Evolutionary conservation across 768 basidiomycete species (phyloP).

Genomic region (Lactarius trivialis): DNA sequence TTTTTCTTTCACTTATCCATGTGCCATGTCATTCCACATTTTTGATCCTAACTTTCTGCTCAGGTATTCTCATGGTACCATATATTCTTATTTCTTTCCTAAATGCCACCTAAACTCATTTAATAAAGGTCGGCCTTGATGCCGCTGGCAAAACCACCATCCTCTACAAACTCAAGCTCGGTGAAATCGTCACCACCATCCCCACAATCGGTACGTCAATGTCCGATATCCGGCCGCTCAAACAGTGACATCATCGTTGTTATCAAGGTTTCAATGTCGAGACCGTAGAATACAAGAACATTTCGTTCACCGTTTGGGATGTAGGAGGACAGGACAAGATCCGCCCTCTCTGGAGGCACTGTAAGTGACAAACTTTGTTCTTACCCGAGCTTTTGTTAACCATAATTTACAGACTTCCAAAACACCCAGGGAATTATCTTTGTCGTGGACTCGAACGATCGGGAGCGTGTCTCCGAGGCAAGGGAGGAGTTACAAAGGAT

Average conservation of each 20-base stretch:
- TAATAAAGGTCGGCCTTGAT: conserved; percentile 87
- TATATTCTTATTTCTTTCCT: neutral
- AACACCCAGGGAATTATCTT: conserved; percentile 99
- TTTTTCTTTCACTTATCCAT: conserved; percentile 28
- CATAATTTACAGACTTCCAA: conserved; percentile 79
- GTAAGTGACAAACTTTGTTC: conserved; percentile 46
- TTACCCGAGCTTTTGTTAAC: conserved; percentile 21
- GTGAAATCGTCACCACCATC: conserved; percentile 99
- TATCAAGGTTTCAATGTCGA: conserved; percentile 97
- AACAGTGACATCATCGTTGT: conserved; percentile 23
- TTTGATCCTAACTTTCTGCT: conserved; percentile 26
- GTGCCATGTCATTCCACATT: conserved; percentile 25
- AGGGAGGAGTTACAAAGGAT: conserved; percentile 99
- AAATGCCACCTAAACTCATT: neutral
- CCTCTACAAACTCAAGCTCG: conserved; percentile 98
- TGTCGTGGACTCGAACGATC: conserved; percentile 98
- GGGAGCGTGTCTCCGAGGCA: conserved; percentile 98
- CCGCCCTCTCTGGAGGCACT: conserved; percentile 99
- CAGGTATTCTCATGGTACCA: conserved; percentile 92
- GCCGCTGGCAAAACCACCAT: conserved; percentile 99
- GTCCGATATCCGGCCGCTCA: conserved; percentile 11
- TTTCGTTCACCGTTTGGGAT: conserved; percentile 99
- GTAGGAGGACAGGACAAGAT: conserved; percentile 99
- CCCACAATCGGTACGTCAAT: conserved; percentile 88
- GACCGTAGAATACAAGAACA: conserved; percentile 99